phyloP scores from a whole-genome alignment of 768 basidiomycete species.

The Rhizopogon vulgaris region DNA sequence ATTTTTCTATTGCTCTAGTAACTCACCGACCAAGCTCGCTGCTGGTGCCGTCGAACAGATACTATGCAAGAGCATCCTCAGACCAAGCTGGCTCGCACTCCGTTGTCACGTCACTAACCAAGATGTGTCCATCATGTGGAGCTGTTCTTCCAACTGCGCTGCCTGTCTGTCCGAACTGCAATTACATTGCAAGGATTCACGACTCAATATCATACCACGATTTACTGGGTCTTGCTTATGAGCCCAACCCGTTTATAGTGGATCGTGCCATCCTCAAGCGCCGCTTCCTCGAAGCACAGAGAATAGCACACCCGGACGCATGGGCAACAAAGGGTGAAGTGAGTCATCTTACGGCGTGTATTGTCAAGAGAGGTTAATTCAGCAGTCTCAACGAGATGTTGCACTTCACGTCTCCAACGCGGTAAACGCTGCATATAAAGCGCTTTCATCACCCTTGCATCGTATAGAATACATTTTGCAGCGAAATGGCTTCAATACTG shows the following conservation, averaged over 20 bases:
- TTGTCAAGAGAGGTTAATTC: not conserved
- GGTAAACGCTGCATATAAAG: constrained; percentile 79
- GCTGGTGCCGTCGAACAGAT: not conserved
- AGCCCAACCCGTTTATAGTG: constrained; percentile 66
- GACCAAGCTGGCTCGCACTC: not conserved
- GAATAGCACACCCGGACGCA: constrained; percentile 79
- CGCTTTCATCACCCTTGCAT: constrained; percentile 62
- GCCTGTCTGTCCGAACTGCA: constrained; percentile 74
- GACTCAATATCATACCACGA: constrained; percentile 55
- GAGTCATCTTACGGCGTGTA: constrained; percentile 7
- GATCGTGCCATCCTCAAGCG: constrained; percentile 54
- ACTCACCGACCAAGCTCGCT: not conserved
- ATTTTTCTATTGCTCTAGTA: not conserved
- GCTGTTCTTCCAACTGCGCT: constrained; percentile 52
- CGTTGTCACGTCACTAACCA: constrained; percentile 5
- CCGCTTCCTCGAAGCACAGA: constrained; percentile 67
- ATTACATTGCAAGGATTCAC: constrained; percentile 55
- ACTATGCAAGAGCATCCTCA: not conserved
- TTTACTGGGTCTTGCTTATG: constrained; percentile 56
- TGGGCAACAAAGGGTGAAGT: constrained; percentile 69
- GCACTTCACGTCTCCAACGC: constrained; percentile 50
- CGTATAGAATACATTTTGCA: constrained; percentile 80
- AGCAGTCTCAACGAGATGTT: constrained; percentile 16
- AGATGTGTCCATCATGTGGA: constrained; percentile 58
- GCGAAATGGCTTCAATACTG: constrained; percentile 48